These are phyloP conservation scores for Centaurea solstitialis DNA, from an alignment of 129 eudicot species.

Conservation along the genomic window DNA sequence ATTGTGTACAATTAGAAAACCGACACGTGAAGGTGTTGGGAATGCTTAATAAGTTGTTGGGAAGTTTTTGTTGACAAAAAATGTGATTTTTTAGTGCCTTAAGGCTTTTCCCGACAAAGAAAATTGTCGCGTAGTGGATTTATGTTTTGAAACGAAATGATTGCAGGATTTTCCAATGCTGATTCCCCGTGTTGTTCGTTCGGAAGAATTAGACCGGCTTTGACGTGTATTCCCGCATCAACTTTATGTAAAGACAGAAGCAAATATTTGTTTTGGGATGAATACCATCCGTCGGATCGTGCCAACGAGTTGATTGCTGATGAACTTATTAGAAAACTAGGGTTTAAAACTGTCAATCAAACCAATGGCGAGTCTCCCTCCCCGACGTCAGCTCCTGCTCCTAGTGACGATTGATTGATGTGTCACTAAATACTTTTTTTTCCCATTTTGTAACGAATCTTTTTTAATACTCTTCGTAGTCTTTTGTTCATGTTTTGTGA, in stretches of 20 bases:
- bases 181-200: slow-evolving; percentile 97
- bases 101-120: neutral
- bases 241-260: slow-evolving; percentile 81
- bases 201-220: slow-evolving; percentile 87
- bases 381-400: slow-evolving; percentile 57
- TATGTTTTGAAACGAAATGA: neutral
- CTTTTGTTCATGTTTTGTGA: slow-evolving; percentile 4
- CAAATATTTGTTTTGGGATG: slow-evolving; percentile 96
- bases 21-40: neutral
- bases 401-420: slow-evolving; percentile 24
- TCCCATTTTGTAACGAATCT: neutral
- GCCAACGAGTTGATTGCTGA: slow-evolving; percentile 81
- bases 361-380: slow-evolving; percentile 42
- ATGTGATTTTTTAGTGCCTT: neutral
- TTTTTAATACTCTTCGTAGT: neutral
- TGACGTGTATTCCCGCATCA: slow-evolving; percentile 89
- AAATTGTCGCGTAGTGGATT: neutral
- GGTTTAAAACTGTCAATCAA: slow-evolving; percentile 38
- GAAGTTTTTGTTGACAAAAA: neutral
- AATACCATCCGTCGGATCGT: slow-evolving; percentile 89
- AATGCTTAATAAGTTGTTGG: neutral
- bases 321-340: slow-evolving; percentile 68
- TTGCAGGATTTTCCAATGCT: slow-evolving; percentile 75
- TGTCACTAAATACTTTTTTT: neutral
- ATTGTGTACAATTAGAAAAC: neutral